These are phyloP conservation scores for Vaccinium corymbosum DNA, from an alignment of 148 eudicot genomes.

Conservation along the genomic window DNA sequence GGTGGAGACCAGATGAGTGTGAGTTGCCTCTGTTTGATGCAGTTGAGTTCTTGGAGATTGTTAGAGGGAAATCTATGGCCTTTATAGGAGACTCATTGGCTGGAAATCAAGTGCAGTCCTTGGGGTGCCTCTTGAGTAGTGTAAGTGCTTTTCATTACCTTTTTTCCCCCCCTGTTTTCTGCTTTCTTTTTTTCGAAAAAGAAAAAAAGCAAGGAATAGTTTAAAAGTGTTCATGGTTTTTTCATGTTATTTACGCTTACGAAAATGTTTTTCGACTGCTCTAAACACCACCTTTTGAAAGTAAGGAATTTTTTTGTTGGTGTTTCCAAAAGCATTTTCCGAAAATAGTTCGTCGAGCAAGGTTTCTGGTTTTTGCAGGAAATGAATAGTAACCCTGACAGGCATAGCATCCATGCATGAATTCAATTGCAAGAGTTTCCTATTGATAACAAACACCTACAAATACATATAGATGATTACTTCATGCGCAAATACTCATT, in stretches of 20 bases:
- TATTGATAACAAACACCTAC: too few species aligned
- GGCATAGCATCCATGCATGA: neutral
- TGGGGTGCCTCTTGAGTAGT: slow-evolving; percentile 28
- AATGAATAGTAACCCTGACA: neutral
- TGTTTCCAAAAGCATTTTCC: neutral
- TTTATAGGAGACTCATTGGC: slow-evolving; percentile 49
- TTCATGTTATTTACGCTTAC: neutral
- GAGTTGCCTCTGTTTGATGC: slow-evolving; percentile 32
- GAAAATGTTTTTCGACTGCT: neutral
- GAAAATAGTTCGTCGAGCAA: neutral
- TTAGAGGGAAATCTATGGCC: slow-evolving; percentile 31
- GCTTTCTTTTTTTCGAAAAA: neutral
- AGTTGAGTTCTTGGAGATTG: slow-evolving; percentile 21
- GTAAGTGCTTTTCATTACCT: slow-evolving; percentile 11
- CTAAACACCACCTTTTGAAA: neutral
- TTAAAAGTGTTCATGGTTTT: neutral
- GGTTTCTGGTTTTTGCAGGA: neutral
- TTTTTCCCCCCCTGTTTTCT: neutral
- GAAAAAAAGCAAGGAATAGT: neutral
- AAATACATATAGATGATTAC: neutral
- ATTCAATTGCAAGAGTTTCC: too few species aligned
- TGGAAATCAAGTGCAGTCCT: slow-evolving; percentile 42
- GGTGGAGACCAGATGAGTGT: slow-evolving; percentile 42
- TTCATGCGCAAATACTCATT: neutral
- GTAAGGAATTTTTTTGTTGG: neutral